Base-by-base conservation (phyloP, 2,329 filamentous ascomycete species). In the Epichloe bromicola region DNA sequence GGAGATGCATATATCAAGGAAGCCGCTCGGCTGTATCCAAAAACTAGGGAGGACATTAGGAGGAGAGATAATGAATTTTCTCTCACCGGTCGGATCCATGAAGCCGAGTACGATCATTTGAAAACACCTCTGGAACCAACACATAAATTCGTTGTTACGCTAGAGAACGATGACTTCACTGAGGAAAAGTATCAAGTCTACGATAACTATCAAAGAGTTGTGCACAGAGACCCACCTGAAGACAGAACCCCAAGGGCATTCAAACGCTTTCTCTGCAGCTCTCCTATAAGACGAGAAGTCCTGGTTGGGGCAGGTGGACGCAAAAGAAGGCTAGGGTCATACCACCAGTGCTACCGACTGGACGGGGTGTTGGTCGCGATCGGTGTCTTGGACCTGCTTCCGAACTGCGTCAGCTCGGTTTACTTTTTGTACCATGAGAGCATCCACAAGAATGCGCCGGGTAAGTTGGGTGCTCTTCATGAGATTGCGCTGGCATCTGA, bases 391-490 rank as follows among this genome's bases (percentile, higher is more conserved):
- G 87, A 93, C 61, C 72, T 93, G 8, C 71, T 93, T 1, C 87
- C 87, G 0, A 72, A 87, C 52, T 83, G 80, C 57, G 84, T 93
- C 47, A 90, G 86, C 59, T 84, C 84, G 4, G 87, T 93, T 11
- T 93, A 93, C 67, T 88, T 93, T 62, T 68, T 93, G 54, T 93
- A 93, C 61, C 79, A 90, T 60, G 80, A 83, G 60, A 85, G 85
- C 55, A 80, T 88, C 49, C 80, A 85, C 57, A 72, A 74, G 51
- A 82, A 79, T 67, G 75, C 75, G 23, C 84, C 87, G 33, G 87
- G 87, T 1, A 93, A 91, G 65, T 67, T 91, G 5, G 82, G 84
- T 37, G 87, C 86, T 1, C 64, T 91, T 54, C 72, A 82, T 54
- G 87, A 93, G 65, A 85, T 87, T 54, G 73, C 80, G 0, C 65